Evolutionary conservation across 495 filamentous ascomycete species (phyloP).

Genomic region (Bombardia bombarda): DNA sequence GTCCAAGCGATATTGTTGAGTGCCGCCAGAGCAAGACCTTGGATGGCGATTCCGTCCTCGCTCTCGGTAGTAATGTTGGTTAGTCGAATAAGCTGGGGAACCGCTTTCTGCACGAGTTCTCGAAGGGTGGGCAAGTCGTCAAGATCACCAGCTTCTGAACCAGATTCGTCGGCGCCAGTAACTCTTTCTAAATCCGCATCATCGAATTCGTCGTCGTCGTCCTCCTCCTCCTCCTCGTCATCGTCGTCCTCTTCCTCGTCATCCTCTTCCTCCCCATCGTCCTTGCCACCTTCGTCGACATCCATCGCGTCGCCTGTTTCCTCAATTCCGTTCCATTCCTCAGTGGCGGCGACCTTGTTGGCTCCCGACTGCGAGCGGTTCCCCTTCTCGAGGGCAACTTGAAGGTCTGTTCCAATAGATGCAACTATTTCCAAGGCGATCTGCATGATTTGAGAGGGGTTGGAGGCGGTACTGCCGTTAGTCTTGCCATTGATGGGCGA

Average conservation of each 20-base stretch:
- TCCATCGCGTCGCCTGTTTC: conserved; percentile 27
- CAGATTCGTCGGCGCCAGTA: conserved; percentile 36
- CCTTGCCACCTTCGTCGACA: conserved; percentile 20
- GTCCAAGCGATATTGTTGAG: conserved; percentile 59
- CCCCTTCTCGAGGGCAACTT: conserved; percentile 34
- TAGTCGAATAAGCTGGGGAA: conserved; percentile 42
- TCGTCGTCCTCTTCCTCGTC: conserved; percentile 25
- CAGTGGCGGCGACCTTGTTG: conserved; percentile 5
- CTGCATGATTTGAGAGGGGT: conserved; percentile 31
- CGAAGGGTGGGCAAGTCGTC: conserved; percentile 39
- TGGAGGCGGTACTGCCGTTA: conserved; percentile 20
- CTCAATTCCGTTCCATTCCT: conserved; percentile 24
- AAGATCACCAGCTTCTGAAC: conserved; percentile 24
- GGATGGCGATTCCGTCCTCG: conserved; percentile 26
- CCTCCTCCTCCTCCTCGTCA: conserved; percentile 20
- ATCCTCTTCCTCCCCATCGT: conserved; percentile 27
- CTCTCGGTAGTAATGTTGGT: conserved; percentile 15
- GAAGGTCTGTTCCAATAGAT: conserved; percentile 49
- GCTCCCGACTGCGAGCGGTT: conserved; percentile 13
- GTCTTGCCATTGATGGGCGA: conserved; percentile 11
- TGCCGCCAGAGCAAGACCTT: conserved; percentile 38
- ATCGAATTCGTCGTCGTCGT: conserved; percentile 21
- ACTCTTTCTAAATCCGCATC: conserved; percentile 53
- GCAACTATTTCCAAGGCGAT: conserved; percentile 48
- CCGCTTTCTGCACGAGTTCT: conserved; percentile 38